Evolutionary conservation across 176 grass and related monocot genomes (phyloP), one percentile per base, ranked within the genome.

Genomic region (Lolium multiflorum): DNA sequence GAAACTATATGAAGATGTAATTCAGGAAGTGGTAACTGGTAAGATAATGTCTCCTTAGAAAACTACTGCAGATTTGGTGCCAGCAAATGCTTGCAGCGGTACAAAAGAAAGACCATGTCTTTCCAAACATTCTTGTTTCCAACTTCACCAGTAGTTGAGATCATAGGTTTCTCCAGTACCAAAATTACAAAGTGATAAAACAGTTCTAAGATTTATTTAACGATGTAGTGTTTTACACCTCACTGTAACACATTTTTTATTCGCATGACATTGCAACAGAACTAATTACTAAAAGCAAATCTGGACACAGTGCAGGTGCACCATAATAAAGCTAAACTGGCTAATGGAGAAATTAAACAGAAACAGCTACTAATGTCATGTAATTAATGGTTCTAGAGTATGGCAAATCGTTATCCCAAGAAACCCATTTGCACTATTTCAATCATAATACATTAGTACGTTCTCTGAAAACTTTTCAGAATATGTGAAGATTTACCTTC

Each of bases 401-500:
- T 13, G 44, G 48, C 84, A 31, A 90, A 83, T 37, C 68, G 79
- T 20, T 66, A 72, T 24, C 68, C 7, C 11, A 90, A 58, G 25
- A 22, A 64, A 54, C 60, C 48, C 38, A 44, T 72, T 63, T 74
- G 26, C 14, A 84, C 67, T 71, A 65, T 37, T 61, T 64, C 51
- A 83, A 62, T 62, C 61, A 46, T 11, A 55, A 76, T 50, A 85
- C 50, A 37, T 59, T 11, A 55, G 71, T 50, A 85, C 50, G 44
- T 59, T 77, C 26, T 35, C 24, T 35, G 74, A 59, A 43, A 44
- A 66, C 24, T 24, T 62, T 15, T 51, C 10, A 86, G 71, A 52
- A 73, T 63, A 69, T 20, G 22, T 62, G 24, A 85, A 61, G 31
- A 62, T 55, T 50, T 93, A 97, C 97, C 92, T 94, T 72, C 90